phyloP scores from a whole-genome alignment of 257 asterid genomes.

The Nicotiana sylvestris region DNA sequence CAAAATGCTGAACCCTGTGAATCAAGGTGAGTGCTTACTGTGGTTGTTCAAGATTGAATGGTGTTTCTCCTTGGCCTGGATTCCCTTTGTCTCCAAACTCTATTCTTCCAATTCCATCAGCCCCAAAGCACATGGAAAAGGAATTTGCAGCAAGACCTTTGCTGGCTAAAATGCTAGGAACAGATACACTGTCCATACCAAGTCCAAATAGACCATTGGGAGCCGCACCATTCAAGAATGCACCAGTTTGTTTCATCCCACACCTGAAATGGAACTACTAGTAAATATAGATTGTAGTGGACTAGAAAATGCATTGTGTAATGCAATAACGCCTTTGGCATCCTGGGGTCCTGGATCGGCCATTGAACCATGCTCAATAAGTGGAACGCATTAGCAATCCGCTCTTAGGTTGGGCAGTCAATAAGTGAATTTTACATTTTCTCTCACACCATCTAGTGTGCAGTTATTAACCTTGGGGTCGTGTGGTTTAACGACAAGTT shows the following conservation, averaged over 20 bases:
- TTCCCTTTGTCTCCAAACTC: slow-evolving; percentile 83
- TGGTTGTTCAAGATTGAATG: slow-evolving; percentile 45
- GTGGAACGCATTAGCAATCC: background rate
- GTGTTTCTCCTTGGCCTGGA: slow-evolving; percentile 54
- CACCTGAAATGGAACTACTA: slow-evolving; percentile 47
- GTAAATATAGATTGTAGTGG: background rate
- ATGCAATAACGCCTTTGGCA: background rate
- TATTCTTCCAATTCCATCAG: slow-evolving; percentile 75
- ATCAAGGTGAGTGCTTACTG: slow-evolving; percentile 43
- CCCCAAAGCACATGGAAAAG: slow-evolving; percentile 90
- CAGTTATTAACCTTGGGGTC: background rate
- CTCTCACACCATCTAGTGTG: background rate
- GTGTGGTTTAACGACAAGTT: too few species aligned
- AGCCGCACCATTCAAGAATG: slow-evolving; percentile 76
- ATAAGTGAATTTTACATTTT: too few species aligned
- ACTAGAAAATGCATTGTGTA: background rate
- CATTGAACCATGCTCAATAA: background rate
- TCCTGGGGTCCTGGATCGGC: background rate
- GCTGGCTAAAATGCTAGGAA: slow-evolving; percentile 72
- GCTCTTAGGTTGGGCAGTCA: background rate
- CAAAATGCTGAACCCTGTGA: background rate
- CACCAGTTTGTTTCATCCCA: slow-evolving; percentile 84
- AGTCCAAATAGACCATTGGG: slow-evolving; percentile 89
- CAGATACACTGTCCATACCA: slow-evolving; percentile 61
- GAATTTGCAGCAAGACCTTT: slow-evolving; percentile 76